Evolutionary conservation across 768 basidiomycete genomes (phyloP), one percentile per base, ranked within the genome.

Genomic region (Trametes cingulata): DNA sequence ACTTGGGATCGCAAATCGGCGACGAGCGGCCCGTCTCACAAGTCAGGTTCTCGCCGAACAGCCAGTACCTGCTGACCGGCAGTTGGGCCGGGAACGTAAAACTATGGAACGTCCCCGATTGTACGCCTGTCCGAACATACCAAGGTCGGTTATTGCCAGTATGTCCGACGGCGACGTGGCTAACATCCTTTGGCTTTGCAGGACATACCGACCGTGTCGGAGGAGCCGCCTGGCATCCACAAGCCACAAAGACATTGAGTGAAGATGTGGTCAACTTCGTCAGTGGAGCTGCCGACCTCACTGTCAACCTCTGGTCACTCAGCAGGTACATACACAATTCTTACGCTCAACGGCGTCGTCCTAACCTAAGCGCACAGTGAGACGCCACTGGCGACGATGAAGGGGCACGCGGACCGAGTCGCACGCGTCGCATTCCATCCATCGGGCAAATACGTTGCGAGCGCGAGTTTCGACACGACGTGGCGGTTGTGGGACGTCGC

Each of bases 191-290:
- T 35, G 12, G 49, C 41, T 42, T 52, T 19, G 6, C 64, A 93
- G 93, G 92, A 7, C 95, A 98, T 68, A 83, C 79, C 37, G 96
- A 98, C 69, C 87, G 90, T 52, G 87, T 98, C 27, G 94, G 97
- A 50, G 97, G 97, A 19, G 88, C 98, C 45, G 95, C 95, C 39
- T 99, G 97, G 97, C 95, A 99, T 78, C 97, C 97, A 0, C 78
- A 87, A 68, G 95, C 96, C 17, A 97, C 95, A 0, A 69, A 95
- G 14, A 73, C 87, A 49, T 85, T 88, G 72, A 71, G 79, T 54
- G 74, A 83, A 70, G 77, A 84, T 62, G 53, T 80, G 0, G 88
- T 92, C 14, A 98, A 97, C 72, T 79, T 99, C 51, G 95, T 85
- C 2, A 96, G 93, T 61, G 93, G 95, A 39, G 96, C 89, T 6